Evolutionary conservation across 768 basidiomycete species (phyloP).

Genomic region (Auricularia sp.): DNA sequence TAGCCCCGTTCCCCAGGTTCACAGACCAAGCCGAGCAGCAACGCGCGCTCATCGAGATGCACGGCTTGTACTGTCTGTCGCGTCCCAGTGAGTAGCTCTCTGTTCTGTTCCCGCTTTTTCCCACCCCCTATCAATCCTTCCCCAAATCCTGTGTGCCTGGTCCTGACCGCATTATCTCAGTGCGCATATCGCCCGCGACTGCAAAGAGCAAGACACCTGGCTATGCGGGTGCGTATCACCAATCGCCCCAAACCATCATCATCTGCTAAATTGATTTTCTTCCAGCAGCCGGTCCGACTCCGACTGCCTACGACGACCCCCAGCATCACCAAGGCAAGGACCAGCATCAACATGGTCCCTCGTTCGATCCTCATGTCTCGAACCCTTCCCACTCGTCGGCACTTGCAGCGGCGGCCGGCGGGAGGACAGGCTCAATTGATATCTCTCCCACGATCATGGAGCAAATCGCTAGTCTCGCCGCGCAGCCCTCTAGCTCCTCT

Average conservation of each 20-base stretch:
- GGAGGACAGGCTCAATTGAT: background rate
- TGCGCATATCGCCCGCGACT: slow-evolving; percentile 86
- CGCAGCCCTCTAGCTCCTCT: background rate
- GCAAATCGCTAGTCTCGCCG: background rate
- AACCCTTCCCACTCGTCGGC: background rate
- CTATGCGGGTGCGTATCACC: background rate
- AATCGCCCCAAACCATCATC: background rate
- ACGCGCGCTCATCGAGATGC: slow-evolving; percentile 85
- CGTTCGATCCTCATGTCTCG: background rate
- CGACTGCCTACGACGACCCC: background rate
- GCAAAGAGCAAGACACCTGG: slow-evolving; percentile 51
- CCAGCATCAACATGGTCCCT: background rate
- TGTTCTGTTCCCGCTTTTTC: slow-evolving; percentile 2
- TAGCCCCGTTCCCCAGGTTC: slow-evolving; percentile 42
- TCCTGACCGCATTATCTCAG: slow-evolving; percentile 25
- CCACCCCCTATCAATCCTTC: background rate
- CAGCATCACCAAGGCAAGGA: background rate
- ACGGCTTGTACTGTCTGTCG: slow-evolving; percentile 79
- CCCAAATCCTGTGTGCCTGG: background rate
- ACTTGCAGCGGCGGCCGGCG: background rate
- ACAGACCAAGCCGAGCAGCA: slow-evolving; percentile 83
- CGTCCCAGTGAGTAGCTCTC: slow-evolving; percentile 58
- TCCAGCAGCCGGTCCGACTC: background rate
- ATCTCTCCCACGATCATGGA: background rate
- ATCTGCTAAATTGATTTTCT: background rate